These are phyloP conservation scores for Arthrobotrys sinensis DNA, from an alignment of 2,329 filamentous ascomycete species.

Conservation along the genomic window DNA sequence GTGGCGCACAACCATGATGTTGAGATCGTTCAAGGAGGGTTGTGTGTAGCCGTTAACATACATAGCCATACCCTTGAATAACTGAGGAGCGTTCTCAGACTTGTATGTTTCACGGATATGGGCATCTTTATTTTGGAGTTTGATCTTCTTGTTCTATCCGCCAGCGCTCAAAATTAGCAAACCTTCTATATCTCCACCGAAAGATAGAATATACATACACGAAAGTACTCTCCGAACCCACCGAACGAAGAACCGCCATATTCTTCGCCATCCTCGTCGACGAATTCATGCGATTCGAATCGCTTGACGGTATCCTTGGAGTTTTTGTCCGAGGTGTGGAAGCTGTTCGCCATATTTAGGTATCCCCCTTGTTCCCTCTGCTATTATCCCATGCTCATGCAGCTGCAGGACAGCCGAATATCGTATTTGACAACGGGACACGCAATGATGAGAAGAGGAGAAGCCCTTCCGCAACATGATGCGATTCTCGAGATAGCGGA, in stretches of 20 bases:
- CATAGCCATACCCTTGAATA: constrained; percentile 91
- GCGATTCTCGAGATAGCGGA: constrained; percentile 2
- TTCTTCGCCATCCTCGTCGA: constrained; percentile 70
- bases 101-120: constrained; percentile 77
- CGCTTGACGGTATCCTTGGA: constrained; percentile 61
- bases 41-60: constrained; percentile 98
- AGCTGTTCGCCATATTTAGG: constrained; percentile 60
- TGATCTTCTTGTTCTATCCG: constrained; percentile 92
- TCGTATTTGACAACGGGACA: constrained; percentile 9
- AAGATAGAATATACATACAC: constrained; percentile 19
- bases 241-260: constrained; percentile 90
- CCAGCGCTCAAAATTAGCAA: neutral
- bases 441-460: constrained; percentile 15
- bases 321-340: constrained; percentile 61
- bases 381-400: constrained; percentile 37
- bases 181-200: neutral
- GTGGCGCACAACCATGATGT: constrained; percentile 88
- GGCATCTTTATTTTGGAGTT: constrained; percentile 93
- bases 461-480: constrained; percentile 5
- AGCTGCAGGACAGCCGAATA: constrained; percentile 19
- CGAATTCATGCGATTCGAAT: constrained; percentile 62
- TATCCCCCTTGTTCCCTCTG: constrained; percentile 10
- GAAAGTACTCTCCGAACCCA: constrained; percentile 86
- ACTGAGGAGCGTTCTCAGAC: constrained; percentile 79
- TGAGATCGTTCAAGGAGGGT: constrained; percentile 89